Conservation (phyloP, 2,329 filamentous ascomycete genomes). For the Fusarium subglutinans region DNA sequence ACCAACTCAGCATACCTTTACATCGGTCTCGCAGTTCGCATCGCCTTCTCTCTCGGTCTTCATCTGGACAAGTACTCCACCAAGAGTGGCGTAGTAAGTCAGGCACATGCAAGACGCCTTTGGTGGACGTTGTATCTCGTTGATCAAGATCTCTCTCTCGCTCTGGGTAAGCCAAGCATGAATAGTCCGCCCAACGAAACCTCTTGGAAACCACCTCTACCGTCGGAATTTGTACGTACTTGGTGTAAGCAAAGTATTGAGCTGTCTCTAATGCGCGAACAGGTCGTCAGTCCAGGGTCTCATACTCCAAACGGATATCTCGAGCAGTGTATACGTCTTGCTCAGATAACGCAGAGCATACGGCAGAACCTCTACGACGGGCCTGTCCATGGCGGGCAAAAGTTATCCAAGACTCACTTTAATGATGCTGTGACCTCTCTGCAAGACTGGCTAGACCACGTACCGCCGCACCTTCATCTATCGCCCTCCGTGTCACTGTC, state of each 20-base stretch:
- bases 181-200: not conserved
- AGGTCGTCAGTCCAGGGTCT: not conserved
- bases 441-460: not conserved
- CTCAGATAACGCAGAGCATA: not conserved
- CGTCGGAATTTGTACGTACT: not conserved
- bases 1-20: not conserved
- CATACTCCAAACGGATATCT: not conserved
- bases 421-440: rapidly evolving
- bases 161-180: not conserved
- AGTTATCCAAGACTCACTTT: not conserved
- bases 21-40: not conserved
- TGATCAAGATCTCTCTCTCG: not conserved
- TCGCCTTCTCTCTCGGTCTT: not conserved
- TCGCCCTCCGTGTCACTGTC: not conserved
- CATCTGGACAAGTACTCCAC: not conserved
- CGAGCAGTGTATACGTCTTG: not conserved
- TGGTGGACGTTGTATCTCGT: not conserved
- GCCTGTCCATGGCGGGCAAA: not conserved
- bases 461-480: not conserved
- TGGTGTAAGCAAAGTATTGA: rapidly evolving
- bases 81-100: not conserved
- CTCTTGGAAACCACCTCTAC: not conserved
- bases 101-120: rapidly evolving
- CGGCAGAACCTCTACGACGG: not conserved
- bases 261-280: rapidly evolving